phyloP scores from a whole-genome alignment of 108 stramenopile species.

The Schizochytrium sp. region DNA sequence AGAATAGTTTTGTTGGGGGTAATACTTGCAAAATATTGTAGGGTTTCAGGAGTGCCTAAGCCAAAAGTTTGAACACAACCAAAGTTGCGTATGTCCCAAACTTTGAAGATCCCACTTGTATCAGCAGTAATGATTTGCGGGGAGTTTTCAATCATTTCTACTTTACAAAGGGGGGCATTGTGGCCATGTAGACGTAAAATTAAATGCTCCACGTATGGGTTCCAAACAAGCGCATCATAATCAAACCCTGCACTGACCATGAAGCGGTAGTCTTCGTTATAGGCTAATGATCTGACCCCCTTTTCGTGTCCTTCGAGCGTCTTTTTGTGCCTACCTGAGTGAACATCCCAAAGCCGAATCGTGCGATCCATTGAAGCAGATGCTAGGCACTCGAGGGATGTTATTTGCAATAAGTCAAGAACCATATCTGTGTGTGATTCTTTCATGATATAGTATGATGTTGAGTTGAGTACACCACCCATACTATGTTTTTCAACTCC shows the following conservation, averaged over 20 bases:
- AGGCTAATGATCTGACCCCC: slow-evolving; percentile 68
- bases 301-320: slow-evolving; percentile 70
- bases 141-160: slow-evolving; percentile 67
- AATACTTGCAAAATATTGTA: slow-evolving; percentile 60
- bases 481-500: slow-evolving; percentile 15
- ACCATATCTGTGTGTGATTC: slow-evolving; percentile 65
- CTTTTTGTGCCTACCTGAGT: slow-evolving; percentile 64
- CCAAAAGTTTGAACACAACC: slow-evolving; percentile 70
- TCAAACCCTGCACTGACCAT: slow-evolving; percentile 71
- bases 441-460: background rate
- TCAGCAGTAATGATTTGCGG: slow-evolving; percentile 70
- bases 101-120: slow-evolving; percentile 68
- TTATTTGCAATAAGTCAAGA: slow-evolving; percentile 59
- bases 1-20: slow-evolving; percentile 61
- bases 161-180: slow-evolving; percentile 68
- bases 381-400: slow-evolving; percentile 59
- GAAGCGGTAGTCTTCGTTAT: slow-evolving; percentile 69
- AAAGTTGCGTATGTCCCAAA: slow-evolving; percentile 74
- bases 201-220: slow-evolving; percentile 70
- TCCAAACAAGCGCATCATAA: slow-evolving; percentile 71
- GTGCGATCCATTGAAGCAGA: slow-evolving; percentile 70
- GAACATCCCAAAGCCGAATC: slow-evolving; percentile 72
- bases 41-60: background rate
- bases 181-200: slow-evolving; percentile 69
- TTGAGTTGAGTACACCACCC: background rate